These are phyloP conservation scores for Penicillium bialowiezense DNA, from an alignment of 495 filamentous ascomycete genomes.

Conservation along the genomic window DNA sequence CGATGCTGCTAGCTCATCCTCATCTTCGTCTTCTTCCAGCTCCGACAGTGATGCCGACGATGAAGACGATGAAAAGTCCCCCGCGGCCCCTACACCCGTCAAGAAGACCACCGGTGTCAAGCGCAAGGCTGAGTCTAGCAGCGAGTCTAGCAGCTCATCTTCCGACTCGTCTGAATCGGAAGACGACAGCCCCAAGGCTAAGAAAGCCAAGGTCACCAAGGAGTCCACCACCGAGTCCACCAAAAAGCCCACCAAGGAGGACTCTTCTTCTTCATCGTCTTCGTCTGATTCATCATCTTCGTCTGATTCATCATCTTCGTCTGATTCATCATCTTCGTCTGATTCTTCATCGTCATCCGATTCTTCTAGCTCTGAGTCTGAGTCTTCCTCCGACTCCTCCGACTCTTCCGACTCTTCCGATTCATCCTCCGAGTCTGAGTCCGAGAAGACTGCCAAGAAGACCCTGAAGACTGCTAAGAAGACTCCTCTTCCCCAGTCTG, in stretches of 20 bases:
- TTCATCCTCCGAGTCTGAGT: constrained; percentile 29
- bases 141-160: constrained; percentile 47
- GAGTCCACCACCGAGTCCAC: no score
- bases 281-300: constrained; percentile 28
- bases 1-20: constrained; percentile 41
- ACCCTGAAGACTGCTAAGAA: constrained; percentile 50
- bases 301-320: constrained; percentile 20
- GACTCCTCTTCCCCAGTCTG: constrained; percentile 50
- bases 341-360: constrained; percentile 20
- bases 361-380: constrained; percentile 28
- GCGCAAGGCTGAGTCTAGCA: constrained; percentile 61
- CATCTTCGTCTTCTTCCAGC: constrained; percentile 44
- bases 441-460: constrained; percentile 30
- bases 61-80: constrained; percentile 46
- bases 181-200: constrained; percentile 37
- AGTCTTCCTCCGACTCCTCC: constrained; percentile 14
- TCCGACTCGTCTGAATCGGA: constrained; percentile 29
- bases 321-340: constrained; percentile 20
- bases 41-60: constrained; percentile 64
- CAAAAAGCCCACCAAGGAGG: constrained; percentile 7
- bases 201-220: constrained; percentile 34
- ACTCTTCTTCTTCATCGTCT: constrained; percentile 24
- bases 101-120: constrained; percentile 48
- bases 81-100: constrained; percentile 24
- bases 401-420: constrained; percentile 14